A percentile compares a stretch with the other conserved stretches of the same genome.
Evolutionary conservation across 371 early-diverging fungal species (phyloP).

Genomic region (Actinomucor elegans): DNA sequence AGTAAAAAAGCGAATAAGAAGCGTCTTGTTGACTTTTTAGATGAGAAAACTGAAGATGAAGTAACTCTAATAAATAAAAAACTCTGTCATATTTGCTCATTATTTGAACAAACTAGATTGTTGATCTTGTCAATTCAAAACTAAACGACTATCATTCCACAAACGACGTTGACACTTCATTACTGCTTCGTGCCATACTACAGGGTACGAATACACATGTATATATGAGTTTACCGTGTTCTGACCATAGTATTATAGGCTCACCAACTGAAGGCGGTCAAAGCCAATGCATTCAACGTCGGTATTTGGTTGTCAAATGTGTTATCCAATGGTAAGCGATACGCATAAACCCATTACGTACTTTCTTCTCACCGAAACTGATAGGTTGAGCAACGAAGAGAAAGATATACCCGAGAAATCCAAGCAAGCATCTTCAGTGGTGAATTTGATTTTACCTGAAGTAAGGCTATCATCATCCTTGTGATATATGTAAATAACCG

Average conservation of each 20-base stretch:
- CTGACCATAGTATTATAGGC: conserved; percentile 43
- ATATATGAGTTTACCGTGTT: too few relatives aligned
- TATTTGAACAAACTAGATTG: conserved; percentile 15
- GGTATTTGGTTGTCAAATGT: conserved; percentile 33
- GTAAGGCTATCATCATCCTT: conserved; percentile 8
- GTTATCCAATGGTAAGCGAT: conserved; percentile 36
- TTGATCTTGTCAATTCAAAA: conserved; percentile 5
- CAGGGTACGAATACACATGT: conserved; percentile 25
- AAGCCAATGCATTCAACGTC: conserved; percentile 15
- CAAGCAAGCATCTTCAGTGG: conserved; percentile 20
- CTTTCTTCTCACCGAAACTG: too few relatives aligned
- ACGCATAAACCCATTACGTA: background rate
- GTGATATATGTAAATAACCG: background rate
- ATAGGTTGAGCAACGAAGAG: conserved; percentile 9
- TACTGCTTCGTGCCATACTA: conserved; percentile 43
- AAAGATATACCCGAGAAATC: conserved; percentile 23
- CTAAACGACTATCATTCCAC: conserved; percentile 9
- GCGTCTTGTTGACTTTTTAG: conserved; percentile 14
- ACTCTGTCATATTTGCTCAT: background rate
- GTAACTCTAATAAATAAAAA: too few relatives aligned
- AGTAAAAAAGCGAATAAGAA: conserved; percentile 21
- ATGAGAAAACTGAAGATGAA: conserved; percentile 1
- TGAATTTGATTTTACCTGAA: conserved; percentile 39
- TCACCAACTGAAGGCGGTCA: conserved; percentile 37
- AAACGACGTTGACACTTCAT: conserved; percentile 39